These are phyloP conservation scores for Phialemoniopsis sp. DNA, from an alignment of 2,329 filamentous ascomycete genomes.

Conservation along the genomic window DNA sequence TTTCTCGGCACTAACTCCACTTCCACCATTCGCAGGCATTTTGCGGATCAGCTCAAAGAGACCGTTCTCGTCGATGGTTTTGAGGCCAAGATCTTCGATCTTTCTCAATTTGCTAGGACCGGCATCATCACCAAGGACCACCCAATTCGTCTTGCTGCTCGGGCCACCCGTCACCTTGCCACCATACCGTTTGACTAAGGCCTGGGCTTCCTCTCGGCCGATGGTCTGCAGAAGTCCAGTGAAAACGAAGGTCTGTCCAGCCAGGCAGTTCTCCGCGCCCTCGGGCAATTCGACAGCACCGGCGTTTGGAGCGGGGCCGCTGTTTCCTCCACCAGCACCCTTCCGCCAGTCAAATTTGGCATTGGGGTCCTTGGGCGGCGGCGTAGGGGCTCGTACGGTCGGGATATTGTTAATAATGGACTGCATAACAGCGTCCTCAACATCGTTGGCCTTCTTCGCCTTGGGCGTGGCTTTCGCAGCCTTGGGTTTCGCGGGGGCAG, in stretches of 20 bases:
- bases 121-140: constrained; percentile 86
- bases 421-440: constrained; percentile 70
- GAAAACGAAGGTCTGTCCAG: constrained; percentile 89
- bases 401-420: constrained; percentile 86
- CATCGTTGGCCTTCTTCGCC: constrained; percentile 54
- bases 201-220: constrained; percentile 78
- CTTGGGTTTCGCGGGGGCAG: constrained; percentile 47
- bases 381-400: constrained; percentile 76
- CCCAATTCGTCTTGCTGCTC: constrained; percentile 90
- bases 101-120: constrained; percentile 90
- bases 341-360: constrained; percentile 80
- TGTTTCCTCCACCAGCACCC: constrained; percentile 52
- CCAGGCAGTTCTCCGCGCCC: constrained; percentile 84
- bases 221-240: constrained; percentile 81
- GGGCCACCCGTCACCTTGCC: constrained; percentile 84
- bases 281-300: constrained; percentile 70
- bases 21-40: constrained; percentile 81
- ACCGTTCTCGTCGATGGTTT: constrained; percentile 91
- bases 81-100: constrained; percentile 74
- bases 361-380: constrained; percentile 66
- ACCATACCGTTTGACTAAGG: constrained; percentile 86
- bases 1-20: constrained; percentile 82
- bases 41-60: constrained; percentile 79
- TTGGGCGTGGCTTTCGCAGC: constrained; percentile 43
- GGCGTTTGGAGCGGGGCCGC: constrained; percentile 58